These are phyloP conservation scores for Suillus luteus DNA, from an alignment of 768 basidiomycete species.

Conservation along the genomic window DNA sequence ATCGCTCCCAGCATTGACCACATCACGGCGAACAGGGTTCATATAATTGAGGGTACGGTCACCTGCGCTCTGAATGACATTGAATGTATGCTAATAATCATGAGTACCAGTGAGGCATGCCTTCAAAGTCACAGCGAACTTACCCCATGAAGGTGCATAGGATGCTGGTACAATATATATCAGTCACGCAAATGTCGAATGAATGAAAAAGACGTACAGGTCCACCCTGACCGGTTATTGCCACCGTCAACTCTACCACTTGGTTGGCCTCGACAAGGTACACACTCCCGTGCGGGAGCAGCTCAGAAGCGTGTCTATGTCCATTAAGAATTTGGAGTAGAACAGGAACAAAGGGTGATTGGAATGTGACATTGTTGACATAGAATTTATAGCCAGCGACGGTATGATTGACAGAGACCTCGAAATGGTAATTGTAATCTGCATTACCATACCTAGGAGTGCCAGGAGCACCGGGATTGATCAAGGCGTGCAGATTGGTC, in stretches of 20 bases:
- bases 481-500: slow-evolving; percentile 26
- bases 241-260: slow-evolving; percentile 25
- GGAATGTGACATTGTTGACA: slow-evolving; percentile 20
- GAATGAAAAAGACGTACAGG: slow-evolving; percentile 4
- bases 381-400: slow-evolving; percentile 9
- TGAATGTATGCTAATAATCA: slow-evolving; percentile 42
- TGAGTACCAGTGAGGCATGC: not conserved
- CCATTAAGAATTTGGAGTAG: slow-evolving; percentile 48
- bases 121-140: slow-evolving; percentile 8
- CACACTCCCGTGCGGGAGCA: slow-evolving; percentile 31
- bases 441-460: slow-evolving; percentile 38
- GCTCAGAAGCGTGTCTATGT: slow-evolving; percentile 28
- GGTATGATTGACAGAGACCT: not conserved
- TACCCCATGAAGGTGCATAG: slow-evolving; percentile 48
- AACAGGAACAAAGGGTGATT: slow-evolving; percentile 39
- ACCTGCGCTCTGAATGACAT: slow-evolving; percentile 46
- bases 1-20: slow-evolving; percentile 31
- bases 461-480: slow-evolving; percentile 41
- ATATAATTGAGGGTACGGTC: slow-evolving; percentile 38
- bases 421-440: slow-evolving; percentile 35
- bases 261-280: slow-evolving; percentile 25
- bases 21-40: slow-evolving; percentile 58
- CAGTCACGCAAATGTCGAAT: not conserved
- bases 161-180: slow-evolving; percentile 32
- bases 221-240: slow-evolving; percentile 13